phyloP scores from a whole-genome alignment of 1,284 basidiomycete genomes.

The Pseudomicrostroma phylloplanum region DNA sequence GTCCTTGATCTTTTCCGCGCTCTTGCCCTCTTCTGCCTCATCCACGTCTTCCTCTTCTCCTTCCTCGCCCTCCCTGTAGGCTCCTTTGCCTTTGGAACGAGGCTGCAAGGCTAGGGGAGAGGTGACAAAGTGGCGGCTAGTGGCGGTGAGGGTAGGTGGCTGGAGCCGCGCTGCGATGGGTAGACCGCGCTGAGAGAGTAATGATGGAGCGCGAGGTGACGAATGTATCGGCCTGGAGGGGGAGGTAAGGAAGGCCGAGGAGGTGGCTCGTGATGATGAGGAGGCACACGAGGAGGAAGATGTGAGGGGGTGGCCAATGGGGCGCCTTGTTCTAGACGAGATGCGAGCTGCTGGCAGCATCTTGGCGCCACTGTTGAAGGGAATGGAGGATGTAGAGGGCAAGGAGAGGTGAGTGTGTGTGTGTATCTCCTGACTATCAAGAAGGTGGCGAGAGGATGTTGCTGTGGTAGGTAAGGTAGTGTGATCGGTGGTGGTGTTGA shows the following conservation, averaged over 20 bases:
- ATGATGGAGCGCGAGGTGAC: not conserved
- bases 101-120: slow-evolving; percentile 18
- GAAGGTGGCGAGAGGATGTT: no score
- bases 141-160: not conserved
- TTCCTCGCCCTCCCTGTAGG: slow-evolving; percentile 20
- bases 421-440: no score
- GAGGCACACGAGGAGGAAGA: slow-evolving; percentile 8
- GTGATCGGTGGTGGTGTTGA: no score
- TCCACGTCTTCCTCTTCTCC: slow-evolving; percentile 17
- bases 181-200: not conserved
- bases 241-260: not conserved
- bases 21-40: slow-evolving; percentile 13
- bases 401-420: no score
- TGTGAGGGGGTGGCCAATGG: not conserved
- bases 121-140: slow-evolving; percentile 21
- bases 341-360: no score
- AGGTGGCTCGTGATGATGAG: slow-evolving; percentile 4
- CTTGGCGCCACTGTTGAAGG: no score
- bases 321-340: no score
- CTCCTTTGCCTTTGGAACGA: slow-evolving; percentile 22
- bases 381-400: no score
- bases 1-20: slow-evolving; percentile 10
- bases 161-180: slow-evolving; percentile 9
- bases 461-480: no score
- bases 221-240: not conserved